A percentile compares a stretch with the other conserved stretches of the same genome.
Conservation (phyloP, 768 basidiomycete genomes). For the Harrya chromipes region DNA sequence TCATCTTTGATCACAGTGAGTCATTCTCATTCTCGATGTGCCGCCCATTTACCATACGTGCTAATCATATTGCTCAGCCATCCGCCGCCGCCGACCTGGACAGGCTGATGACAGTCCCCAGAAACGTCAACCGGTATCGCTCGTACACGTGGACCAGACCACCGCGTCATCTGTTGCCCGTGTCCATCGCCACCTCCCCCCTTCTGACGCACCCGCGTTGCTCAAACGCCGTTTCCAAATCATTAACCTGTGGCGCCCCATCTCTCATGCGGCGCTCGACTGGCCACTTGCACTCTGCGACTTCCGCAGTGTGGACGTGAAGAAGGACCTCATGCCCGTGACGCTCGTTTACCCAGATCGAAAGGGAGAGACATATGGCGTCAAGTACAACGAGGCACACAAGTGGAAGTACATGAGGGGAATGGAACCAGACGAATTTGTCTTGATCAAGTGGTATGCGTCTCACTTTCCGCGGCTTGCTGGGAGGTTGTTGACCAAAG, state of each 20-base stretch:
- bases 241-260: constrained; percentile 55
- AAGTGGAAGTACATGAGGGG: constrained; percentile 46
- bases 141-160: constrained; percentile 48
- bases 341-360: constrained; percentile 40
- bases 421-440: constrained; percentile 44
- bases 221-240: constrained; percentile 48
- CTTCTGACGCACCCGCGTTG: constrained; percentile 37
- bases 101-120: constrained; percentile 34
- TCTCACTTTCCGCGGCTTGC: background rate
- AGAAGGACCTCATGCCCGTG: constrained; percentile 37
- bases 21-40: background rate
- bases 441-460: constrained; percentile 47
- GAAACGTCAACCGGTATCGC: constrained; percentile 42
- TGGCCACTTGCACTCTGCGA: constrained; percentile 51
- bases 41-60: too few relatives aligned
- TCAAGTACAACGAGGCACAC: constrained; percentile 39
- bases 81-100: constrained; percentile 40
- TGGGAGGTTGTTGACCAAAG: background rate
- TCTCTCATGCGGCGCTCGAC: constrained; percentile 42
- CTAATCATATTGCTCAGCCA: constrained; percentile 27
- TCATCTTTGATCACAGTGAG: constrained; percentile 43
- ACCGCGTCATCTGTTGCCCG: constrained; percentile 36
- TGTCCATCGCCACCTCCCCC: constrained; percentile 43
- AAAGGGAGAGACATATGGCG: constrained; percentile 42
- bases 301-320: constrained; percentile 39